A percentile compares a stretch with the other conserved stretches of the same genome.
Conservation (phyloP, 192 early-diverging fungal genomes). For the Backusella liffmaniae region DNA sequence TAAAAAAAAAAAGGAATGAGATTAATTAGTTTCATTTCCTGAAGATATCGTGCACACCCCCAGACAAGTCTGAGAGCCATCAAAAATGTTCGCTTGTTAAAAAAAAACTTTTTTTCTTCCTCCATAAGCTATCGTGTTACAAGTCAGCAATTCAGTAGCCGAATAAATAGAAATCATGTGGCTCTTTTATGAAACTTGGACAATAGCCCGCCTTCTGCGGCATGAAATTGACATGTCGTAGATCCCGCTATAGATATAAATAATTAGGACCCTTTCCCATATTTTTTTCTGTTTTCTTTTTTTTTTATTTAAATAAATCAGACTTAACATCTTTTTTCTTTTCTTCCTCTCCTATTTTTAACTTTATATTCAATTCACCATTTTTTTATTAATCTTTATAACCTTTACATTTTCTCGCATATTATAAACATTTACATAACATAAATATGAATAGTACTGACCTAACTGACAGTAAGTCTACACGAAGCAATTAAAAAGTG, state of each 20-base stretch:
- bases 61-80: not conserved
- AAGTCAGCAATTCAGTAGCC: not conserved
- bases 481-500: not conserved
- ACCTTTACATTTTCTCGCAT: not conserved
- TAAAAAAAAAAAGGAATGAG: not conserved
- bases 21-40: not conserved
- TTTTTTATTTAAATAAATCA: not conserved
- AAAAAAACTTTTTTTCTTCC: not conserved
- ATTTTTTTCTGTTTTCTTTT: too few species aligned
- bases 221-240: not conserved
- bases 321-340: not conserved
- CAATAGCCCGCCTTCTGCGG: not conserved
- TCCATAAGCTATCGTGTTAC: not conserved
- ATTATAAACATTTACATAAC: not conserved
- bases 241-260: constrained; percentile 3
- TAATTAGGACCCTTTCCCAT: not conserved
- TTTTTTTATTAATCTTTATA: not conserved
- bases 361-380: not conserved
- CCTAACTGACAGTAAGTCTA: constrained; percentile 1
- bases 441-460: not conserved
- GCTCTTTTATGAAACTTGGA: constrained; percentile 12
- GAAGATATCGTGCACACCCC: not conserved
- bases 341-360: not conserved
- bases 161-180: constrained; percentile 5
- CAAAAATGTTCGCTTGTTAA: not conserved